These are phyloP conservation scores for Ustilago lituana DNA, from an alignment of 1,284 basidiomycete genomes.

Conservation along the genomic window DNA sequence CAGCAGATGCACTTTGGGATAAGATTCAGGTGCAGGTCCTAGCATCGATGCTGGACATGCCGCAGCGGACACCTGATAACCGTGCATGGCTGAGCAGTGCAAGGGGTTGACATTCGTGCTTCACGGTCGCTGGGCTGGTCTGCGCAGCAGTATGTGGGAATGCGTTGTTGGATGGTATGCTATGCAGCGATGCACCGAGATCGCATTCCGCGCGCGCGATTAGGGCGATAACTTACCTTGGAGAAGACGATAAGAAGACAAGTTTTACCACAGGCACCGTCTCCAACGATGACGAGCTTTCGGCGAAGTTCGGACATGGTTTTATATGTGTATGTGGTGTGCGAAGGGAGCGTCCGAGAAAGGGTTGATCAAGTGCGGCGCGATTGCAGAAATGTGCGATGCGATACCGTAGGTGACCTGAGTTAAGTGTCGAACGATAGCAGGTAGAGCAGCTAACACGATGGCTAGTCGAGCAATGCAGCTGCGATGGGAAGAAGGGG, in stretches of 20 bases:
- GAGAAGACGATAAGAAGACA: conserved; percentile 85
- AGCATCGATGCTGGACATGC: no score
- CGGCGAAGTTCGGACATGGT: conserved; percentile 63
- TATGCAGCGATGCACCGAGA: background rate
- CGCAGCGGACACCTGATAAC: no score
- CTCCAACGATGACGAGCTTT: conserved; percentile 66
- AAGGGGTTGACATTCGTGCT: no score
- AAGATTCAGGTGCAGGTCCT: no score
- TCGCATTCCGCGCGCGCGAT: no score
- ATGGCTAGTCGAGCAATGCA: background rate
- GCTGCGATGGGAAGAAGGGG: no score
- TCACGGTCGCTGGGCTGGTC: no score
- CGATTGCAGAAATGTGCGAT: background rate
- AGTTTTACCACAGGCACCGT: conserved; percentile 79
- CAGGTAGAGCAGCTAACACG: background rate
- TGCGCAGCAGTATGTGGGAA: no score
- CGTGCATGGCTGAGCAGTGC: no score
- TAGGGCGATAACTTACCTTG: conserved; percentile 71
- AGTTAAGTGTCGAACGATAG: background rate
- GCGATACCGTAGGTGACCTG: background rate
- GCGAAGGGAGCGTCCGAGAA: conserved; percentile 4
- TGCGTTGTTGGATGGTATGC: background rate
- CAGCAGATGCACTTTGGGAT: no score
- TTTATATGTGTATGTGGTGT: conserved; percentile 5
- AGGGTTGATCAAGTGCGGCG: background rate